phyloP scores from a whole-genome alignment of 192 early-diverging fungal species.

The Kappamyces sp. region DNA sequence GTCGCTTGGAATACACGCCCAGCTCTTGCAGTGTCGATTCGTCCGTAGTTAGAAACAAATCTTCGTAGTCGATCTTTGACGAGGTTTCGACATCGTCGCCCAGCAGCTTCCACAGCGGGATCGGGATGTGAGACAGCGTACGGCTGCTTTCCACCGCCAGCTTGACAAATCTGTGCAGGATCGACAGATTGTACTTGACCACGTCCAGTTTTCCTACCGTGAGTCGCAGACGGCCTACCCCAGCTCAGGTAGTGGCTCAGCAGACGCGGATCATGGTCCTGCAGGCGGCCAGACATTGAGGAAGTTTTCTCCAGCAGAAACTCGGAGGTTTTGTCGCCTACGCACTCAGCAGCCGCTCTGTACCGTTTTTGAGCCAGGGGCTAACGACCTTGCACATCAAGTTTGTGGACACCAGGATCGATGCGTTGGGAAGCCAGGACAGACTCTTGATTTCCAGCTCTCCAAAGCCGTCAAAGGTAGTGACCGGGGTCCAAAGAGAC shows the following conservation, averaged over 20 bases:
- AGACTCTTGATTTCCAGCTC: conserved; percentile 2
- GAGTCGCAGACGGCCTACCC: conserved; percentile 36
- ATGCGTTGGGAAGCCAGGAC: conserved; percentile 45
- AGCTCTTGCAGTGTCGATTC: conserved; percentile 23
- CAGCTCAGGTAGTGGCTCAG: conserved; percentile 67
- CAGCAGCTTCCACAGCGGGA: conserved; percentile 57
- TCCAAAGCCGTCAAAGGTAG: conserved; percentile 34
- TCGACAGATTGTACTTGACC: conserved; percentile 54
- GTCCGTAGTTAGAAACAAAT: conserved; percentile 50
- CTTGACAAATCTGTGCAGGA: conserved; percentile 59
- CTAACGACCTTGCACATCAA: conserved; percentile 51
- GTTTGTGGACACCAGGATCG: conserved; percentile 51
- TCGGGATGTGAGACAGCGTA: conserved; percentile 46
- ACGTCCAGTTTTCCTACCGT: conserved; percentile 55
- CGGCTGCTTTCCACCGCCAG: conserved; percentile 47
- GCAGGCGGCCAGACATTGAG: conserved; percentile 40
- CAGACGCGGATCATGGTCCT: conserved; percentile 67
- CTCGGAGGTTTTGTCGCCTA: background rate
- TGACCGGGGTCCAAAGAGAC: conserved; percentile 22
- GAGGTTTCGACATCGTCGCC: conserved; percentile 28
- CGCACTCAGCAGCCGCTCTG: background rate
- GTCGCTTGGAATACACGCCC: conserved; percentile 20
- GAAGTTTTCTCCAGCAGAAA: conserved; percentile 4
- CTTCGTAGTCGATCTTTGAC: conserved; percentile 30
- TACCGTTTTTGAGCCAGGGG: conserved; percentile 52